A percentile compares a stretch with the other conserved stretches of the same genome.
Evolutionary conservation across 1,284 basidiomycete species (phyloP).

Genomic region (Rhodotorula mucilaginosa): DNA sequence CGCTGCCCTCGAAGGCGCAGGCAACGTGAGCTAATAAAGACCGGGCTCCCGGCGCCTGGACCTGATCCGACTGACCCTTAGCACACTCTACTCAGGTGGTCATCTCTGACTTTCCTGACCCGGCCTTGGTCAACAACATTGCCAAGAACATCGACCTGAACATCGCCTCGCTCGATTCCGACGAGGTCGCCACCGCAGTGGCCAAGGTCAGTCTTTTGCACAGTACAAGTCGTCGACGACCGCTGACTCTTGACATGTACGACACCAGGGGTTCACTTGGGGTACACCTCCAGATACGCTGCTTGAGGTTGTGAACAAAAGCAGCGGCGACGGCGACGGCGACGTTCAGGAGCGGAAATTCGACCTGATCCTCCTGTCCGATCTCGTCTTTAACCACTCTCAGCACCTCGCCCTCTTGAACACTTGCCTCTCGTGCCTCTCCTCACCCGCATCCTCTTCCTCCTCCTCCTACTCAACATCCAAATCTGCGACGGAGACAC

Average conservation of each 20-base stretch:
- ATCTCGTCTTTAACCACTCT: constrained; percentile 73
- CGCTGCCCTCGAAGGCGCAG: constrained; percentile 65
- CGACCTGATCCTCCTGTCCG: constrained; percentile 82
- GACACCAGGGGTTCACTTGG: constrained; percentile 81
- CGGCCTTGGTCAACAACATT: constrained; percentile 73
- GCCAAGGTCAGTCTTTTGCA: constrained; percentile 52
- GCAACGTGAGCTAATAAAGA: constrained; percentile 41
- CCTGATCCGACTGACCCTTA: no score
- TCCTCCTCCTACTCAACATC: background rate
- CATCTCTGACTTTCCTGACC: constrained; percentile 90
- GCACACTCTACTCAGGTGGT: constrained; percentile 57
- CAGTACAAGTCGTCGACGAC: background rate
- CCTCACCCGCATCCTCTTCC: constrained; percentile 5
- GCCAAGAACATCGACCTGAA: constrained; percentile 67
- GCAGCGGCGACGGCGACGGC: constrained; percentile 6
- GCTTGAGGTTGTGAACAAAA: constrained; percentile 43
- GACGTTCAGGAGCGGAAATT: constrained; percentile 52
- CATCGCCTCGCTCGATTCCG: constrained; percentile 48
- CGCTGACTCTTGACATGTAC: background rate
- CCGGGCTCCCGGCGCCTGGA: background rate
- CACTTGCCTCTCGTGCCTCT: constrained; percentile 62
- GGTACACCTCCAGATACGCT: constrained; percentile 65
- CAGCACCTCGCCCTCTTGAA: constrained; percentile 79
- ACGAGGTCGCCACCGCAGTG: constrained; percentile 50
- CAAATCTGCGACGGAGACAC: no score